A percentile compares a stretch with the other conserved stretches of the same genome.
Conservation (phyloP, 306 rosid species). For the Prunus fruticosa region DNA sequence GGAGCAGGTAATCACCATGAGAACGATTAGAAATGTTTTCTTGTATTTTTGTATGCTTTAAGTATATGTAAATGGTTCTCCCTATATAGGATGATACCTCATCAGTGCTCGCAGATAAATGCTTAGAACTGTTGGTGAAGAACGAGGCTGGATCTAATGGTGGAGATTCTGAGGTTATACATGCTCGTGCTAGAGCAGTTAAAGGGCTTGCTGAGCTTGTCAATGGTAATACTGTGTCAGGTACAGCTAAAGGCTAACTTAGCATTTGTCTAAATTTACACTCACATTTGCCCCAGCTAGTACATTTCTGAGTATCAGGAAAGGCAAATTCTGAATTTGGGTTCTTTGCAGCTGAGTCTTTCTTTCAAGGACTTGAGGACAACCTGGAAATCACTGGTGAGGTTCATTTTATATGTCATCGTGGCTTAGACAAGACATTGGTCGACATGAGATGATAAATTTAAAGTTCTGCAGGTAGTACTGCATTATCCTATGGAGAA, state of each 20-base stretch:
- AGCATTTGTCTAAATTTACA: constrained; percentile 10
- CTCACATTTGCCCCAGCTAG: background rate
- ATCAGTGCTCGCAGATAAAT: constrained; percentile 68
- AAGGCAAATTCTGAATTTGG: background rate
- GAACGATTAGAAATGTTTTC: background rate
- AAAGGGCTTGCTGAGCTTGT: constrained; percentile 84
- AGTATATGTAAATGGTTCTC: constrained; percentile 33
- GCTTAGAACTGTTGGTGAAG: constrained; percentile 48
- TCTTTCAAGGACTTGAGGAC: constrained; percentile 44
- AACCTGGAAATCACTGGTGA: constrained; percentile 43
- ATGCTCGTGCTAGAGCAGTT: constrained; percentile 56
- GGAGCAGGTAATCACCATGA: constrained; percentile 46
- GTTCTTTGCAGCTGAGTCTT: constrained; percentile 56
- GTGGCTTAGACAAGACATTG: background rate
- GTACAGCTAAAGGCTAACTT: constrained; percentile 34
- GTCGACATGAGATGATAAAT: constrained; percentile 28
- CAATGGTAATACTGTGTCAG: constrained; percentile 53
- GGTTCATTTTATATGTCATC: constrained; percentile 25
- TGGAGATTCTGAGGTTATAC: constrained; percentile 31
- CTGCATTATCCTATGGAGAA: constrained; percentile 71
- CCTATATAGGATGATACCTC: constrained; percentile 72
- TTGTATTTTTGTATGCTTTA: background rate
- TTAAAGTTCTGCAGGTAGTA: constrained; percentile 52
- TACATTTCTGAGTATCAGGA: background rate
- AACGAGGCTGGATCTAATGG: constrained; percentile 28